Conservation (phyloP, 192 early-diverging fungal species). For the Coemansia sp. region DNA sequence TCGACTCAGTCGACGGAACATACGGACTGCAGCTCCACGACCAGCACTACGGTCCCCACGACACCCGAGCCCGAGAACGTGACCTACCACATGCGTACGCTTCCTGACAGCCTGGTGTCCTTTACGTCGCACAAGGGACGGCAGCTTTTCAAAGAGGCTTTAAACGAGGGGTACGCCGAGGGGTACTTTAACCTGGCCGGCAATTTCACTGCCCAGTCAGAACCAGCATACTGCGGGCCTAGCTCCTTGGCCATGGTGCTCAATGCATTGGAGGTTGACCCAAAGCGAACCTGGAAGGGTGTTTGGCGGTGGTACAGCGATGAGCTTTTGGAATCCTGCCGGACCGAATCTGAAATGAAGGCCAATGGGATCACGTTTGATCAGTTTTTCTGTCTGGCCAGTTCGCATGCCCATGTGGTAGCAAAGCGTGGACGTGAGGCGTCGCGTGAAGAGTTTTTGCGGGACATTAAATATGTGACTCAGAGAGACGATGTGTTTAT, state of each 20-base stretch:
- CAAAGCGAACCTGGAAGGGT: conserved; percentile 85
- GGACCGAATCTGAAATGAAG: conserved; percentile 66
- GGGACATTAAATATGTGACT: conserved; percentile 67
- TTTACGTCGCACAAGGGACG: conserved; percentile 79
- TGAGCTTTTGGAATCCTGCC: conserved; percentile 71
- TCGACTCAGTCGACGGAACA: not conserved
- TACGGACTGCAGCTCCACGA: no score
- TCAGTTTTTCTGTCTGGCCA: conserved; percentile 87
- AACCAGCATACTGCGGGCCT: conserved; percentile 87
- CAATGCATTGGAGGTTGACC: conserved; percentile 90
- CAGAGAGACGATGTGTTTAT: conserved; percentile 73
- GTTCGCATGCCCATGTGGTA: conserved; percentile 76
- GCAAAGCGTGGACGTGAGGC: conserved; percentile 66
- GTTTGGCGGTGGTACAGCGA: conserved; percentile 88
- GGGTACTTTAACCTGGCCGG: conserved; percentile 82
- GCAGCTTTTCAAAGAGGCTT: conserved; percentile 71
- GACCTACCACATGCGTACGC: conserved; percentile 61
- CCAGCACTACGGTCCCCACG: not conserved
- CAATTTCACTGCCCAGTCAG: conserved; percentile 88
- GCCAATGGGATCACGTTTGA: conserved; percentile 84
- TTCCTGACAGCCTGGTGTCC: conserved; percentile 65
- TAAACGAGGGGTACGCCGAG: conserved; percentile 75
- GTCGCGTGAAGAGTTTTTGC: conserved; percentile 71
- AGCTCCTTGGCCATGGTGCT: conserved; percentile 91
- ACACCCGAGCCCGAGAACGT: conserved; percentile 20